Conservation (phyloP, 495 filamentous ascomycete genomes). For the Annulohypoxylon bovei region DNA sequence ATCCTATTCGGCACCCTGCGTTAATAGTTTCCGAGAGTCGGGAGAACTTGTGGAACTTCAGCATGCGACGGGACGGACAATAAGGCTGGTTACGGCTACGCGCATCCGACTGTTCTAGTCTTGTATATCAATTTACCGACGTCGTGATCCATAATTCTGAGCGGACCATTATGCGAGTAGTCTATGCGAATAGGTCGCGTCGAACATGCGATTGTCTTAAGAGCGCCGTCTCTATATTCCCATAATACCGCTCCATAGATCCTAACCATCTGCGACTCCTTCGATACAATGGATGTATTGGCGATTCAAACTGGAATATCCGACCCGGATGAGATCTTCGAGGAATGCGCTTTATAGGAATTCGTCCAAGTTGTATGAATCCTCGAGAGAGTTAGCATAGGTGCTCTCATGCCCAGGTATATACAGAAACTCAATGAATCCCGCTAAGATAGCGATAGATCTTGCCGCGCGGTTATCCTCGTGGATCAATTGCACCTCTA, state of each 20-base stretch:
- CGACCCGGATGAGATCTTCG: neutral
- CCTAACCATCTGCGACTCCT: neutral
- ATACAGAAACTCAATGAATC: too few relatives aligned
- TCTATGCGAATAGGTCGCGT: neutral
- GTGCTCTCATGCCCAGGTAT: too few relatives aligned
- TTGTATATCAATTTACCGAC: neutral
- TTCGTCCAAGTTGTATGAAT: too few relatives aligned
- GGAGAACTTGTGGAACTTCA: constrained; percentile 20
- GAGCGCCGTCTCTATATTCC: neutral
- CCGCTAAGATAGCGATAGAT: too few relatives aligned
- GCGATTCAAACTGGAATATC: neutral
- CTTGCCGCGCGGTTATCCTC: too few relatives aligned
- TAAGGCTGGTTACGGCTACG: constrained; percentile 25
- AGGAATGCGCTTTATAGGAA: too few relatives aligned
- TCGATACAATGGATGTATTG: neutral
- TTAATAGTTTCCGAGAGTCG: constrained; percentile 12
- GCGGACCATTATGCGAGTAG: neutral
- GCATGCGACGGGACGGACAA: constrained; percentile 19
- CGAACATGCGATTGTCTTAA: neutral
- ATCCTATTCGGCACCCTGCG: constrained; percentile 13
- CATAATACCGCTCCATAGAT: neutral
- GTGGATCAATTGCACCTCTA: neutral
- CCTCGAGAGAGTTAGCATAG: too few relatives aligned
- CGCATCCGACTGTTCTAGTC: constrained; percentile 23
- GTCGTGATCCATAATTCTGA: neutral